Conservation (phyloP, 1,284 basidiomycete species). For the Ceratobasidium sp. region DNA sequence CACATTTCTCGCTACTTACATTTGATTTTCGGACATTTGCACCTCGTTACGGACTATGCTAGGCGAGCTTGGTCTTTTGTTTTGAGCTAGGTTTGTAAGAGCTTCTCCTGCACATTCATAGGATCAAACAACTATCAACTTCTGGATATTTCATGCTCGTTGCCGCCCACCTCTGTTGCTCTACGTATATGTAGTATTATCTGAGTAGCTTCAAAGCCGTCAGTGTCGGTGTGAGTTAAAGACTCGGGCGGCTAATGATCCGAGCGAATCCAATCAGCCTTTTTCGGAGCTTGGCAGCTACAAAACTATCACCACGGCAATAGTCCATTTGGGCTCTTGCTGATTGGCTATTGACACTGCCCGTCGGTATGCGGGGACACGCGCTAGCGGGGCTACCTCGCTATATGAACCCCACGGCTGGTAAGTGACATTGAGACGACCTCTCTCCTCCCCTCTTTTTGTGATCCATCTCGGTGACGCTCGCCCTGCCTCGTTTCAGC, state of each 20-base stretch:
- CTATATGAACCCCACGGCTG: conserved; percentile 8
- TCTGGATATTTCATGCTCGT: neutral
- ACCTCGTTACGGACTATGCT: conserved; percentile 1
- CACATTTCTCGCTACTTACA: neutral
- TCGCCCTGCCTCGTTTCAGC: neutral
- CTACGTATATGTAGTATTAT: too few relatives aligned
- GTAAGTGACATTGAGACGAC: conserved; percentile 17
- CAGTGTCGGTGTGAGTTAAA: conserved; percentile 32
- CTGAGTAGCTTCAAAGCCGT: neutral
- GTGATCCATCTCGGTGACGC: conserved; percentile 5
- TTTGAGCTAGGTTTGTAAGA: too few relatives aligned
- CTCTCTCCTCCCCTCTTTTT: conserved; percentile 17
- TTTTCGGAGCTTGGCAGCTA: conserved; percentile 24
- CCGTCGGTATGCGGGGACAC: neutral
- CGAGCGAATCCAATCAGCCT: conserved; percentile 15
- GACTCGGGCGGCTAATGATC: conserved; percentile 38
- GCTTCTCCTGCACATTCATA: neutral
- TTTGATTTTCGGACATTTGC: neutral
- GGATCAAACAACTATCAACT: too few relatives aligned
- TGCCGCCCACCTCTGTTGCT: too few relatives aligned
- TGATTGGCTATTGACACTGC: conserved; percentile 30
- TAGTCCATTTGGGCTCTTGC: conserved; percentile 3
- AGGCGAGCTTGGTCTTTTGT: neutral
- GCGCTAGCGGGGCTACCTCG: neutral
- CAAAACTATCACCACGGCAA: conserved; percentile 27